phyloP scores from a whole-genome alignment of 2,329 filamentous ascomycete species.

The Fusarium chaquense region DNA sequence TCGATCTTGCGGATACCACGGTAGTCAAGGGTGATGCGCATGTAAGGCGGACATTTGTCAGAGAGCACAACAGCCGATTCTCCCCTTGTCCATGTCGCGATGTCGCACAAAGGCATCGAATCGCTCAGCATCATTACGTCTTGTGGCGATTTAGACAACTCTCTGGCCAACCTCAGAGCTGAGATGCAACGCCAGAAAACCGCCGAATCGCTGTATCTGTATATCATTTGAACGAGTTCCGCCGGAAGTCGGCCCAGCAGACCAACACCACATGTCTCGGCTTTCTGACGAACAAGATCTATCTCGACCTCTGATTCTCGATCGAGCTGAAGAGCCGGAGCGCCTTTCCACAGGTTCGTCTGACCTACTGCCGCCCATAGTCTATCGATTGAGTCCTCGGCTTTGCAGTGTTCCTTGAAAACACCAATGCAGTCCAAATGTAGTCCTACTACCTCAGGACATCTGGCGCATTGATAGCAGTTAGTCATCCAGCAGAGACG shows the following conservation, averaged over 20 bases:
- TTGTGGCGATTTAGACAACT: background rate
- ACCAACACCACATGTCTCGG: background rate
- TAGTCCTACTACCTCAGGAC: background rate
- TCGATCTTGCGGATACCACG: slow-evolving; percentile 15
- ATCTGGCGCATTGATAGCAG: slow-evolving; percentile 6
- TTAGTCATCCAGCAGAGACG: slow-evolving; percentile 5
- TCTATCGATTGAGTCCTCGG: background rate
- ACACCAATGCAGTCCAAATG: slow-evolving; percentile 3
- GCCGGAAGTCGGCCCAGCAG: background rate
- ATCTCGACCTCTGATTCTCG: background rate
- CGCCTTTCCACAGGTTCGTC: slow-evolving; percentile 10
- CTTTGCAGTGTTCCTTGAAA: slow-evolving; percentile 5
- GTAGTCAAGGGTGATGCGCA: slow-evolving; percentile 14
- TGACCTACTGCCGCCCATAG: slow-evolving; percentile 10
- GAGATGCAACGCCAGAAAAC: slow-evolving; percentile 17
- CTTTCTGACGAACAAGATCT: slow-evolving; percentile 17
- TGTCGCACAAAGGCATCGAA: background rate
- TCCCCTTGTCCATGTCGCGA: slow-evolving; percentile 15
- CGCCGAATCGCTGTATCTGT: slow-evolving; percentile 4
- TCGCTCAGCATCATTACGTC: background rate
- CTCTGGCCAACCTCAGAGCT: slow-evolving; percentile 6
- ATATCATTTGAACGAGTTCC: slow-evolving; percentile 16
- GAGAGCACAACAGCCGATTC: background rate
- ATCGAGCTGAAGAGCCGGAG: slow-evolving; percentile 10
- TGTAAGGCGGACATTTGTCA: background rate